Conservation (phyloP, 331 rosid species). For the Rhamnella rubrinervis region DNA sequence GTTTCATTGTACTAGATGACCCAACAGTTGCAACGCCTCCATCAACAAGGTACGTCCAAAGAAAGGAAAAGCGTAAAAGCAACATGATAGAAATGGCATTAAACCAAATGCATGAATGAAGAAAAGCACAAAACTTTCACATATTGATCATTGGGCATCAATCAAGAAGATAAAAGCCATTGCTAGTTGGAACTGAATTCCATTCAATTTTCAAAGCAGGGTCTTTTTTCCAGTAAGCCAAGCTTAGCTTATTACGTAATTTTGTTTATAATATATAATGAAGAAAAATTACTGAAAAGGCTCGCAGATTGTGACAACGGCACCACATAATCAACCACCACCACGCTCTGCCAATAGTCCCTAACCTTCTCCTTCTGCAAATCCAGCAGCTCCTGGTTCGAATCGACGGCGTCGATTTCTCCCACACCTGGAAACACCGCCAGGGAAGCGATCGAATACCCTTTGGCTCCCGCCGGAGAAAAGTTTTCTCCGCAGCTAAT, state of each 20-base stretch:
- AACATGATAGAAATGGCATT: too few species aligned
- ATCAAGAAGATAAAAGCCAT: background rate
- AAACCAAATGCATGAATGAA: too few species aligned
- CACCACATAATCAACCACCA: constrained; percentile 64
- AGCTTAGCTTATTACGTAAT: background rate
- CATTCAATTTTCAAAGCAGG: too few species aligned
- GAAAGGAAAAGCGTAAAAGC: too few species aligned
- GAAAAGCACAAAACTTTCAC: background rate
- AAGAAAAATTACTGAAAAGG: constrained; percentile 43
- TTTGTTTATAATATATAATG: background rate
- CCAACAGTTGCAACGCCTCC: too few species aligned
- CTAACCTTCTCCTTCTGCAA: constrained; percentile 69
- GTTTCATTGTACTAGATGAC: too few species aligned
- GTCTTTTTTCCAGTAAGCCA: too few species aligned
- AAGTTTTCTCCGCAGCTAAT: constrained; percentile 67
- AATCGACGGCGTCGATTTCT: constrained; percentile 57
- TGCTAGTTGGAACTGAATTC: too few species aligned
- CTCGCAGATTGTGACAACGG: constrained; percentile 50
- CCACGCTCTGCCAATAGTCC: constrained; percentile 56
- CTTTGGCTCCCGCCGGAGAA: constrained; percentile 90
- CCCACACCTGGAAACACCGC: constrained; percentile 49
- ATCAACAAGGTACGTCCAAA: too few species aligned
- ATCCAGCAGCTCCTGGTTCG: constrained; percentile 44
- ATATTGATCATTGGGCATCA: background rate
- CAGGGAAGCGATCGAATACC: constrained; percentile 75